These are phyloP conservation scores for Aspergillus sp. DNA, from an alignment of 2,329 filamentous ascomycete genomes.

Conservation along the genomic window DNA sequence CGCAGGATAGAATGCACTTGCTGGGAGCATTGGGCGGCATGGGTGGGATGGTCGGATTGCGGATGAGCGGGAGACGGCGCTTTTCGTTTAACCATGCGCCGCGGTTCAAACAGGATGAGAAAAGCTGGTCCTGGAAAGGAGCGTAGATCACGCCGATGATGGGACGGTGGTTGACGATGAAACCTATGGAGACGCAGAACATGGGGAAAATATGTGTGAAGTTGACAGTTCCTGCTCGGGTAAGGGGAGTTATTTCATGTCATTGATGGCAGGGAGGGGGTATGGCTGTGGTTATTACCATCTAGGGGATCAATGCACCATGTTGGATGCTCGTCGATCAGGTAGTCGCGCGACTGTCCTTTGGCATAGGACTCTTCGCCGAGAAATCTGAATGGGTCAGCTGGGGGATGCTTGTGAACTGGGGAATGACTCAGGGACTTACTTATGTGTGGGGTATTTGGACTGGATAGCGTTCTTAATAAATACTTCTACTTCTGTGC, in stretches of 20 bases:
- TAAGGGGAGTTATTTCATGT: neutral
- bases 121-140: conserved; percentile 69
- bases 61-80: conserved; percentile 64
- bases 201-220: conserved; percentile 79
- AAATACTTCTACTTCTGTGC: conserved; percentile 69
- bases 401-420: neutral
- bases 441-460: conserved; percentile 69
- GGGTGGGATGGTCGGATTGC: conserved; percentile 60
- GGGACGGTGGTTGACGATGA: conserved; percentile 62
- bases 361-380: conserved; percentile 77
- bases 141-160: conserved; percentile 72
- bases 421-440: conserved; percentile 31
- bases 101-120: conserved; percentile 65
- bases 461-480: conserved; percentile 61
- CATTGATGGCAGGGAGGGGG: no score
- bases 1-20: conserved; percentile 72
- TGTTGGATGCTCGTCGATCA: conserved; percentile 65
- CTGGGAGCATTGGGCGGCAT: conserved; percentile 66
- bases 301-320: conserved; percentile 79
- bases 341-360: conserved; percentile 66
- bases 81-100: conserved; percentile 72
- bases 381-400: conserved; percentile 60
- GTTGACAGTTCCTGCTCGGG: conserved; percentile 65
- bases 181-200: conserved; percentile 77
- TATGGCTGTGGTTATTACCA: conserved; percentile 43